Evolutionary conservation across 345 rosid genomes (phyloP).

Genomic region (Hypericum androsaemum): DNA sequence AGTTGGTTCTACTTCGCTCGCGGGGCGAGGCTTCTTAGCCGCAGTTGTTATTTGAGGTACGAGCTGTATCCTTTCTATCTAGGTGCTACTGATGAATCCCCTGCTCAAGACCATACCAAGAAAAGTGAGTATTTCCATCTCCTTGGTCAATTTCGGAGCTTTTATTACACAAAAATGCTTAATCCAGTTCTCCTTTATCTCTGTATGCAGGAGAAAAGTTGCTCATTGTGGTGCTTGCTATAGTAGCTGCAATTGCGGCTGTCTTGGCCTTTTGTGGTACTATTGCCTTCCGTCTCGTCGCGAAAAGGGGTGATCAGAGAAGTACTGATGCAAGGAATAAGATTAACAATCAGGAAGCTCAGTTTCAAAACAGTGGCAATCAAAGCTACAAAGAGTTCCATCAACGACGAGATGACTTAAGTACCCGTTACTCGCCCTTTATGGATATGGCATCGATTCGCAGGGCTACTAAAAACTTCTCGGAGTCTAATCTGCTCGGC

Average conservation of each 20-base stretch:
- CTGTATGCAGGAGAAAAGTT: too few relatives aligned
- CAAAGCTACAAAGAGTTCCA: neutral
- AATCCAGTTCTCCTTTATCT: neutral
- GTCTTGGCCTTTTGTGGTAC: too few relatives aligned
- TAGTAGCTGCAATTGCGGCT: too few relatives aligned
- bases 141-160: neutral
- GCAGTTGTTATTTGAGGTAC: slow-evolving; percentile 36
- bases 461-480: slow-evolving; percentile 33
- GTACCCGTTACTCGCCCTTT: slow-evolving; percentile 9
- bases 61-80: slow-evolving; percentile 27
- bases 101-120: neutral
- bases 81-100: slow-evolving; percentile 9
- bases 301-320: too few relatives aligned
- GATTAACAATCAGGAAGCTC: slow-evolving; percentile 7
- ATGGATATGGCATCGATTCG: slow-evolving; percentile 20
- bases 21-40: slow-evolving; percentile 31
- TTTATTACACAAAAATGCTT: too few relatives aligned
- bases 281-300: too few relatives aligned
- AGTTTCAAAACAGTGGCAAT: slow-evolving; percentile 5
- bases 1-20: slow-evolving; percentile 16
- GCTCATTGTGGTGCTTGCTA: too few relatives aligned
- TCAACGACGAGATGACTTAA: neutral
- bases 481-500: neutral
- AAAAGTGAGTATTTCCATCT: slow-evolving; percentile 17
- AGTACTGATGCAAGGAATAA: slow-evolving; percentile 4